Base-by-base conservation (phyloP, 768 basidiomycete genomes). In the Sporobolomyces roseus region DNA sequence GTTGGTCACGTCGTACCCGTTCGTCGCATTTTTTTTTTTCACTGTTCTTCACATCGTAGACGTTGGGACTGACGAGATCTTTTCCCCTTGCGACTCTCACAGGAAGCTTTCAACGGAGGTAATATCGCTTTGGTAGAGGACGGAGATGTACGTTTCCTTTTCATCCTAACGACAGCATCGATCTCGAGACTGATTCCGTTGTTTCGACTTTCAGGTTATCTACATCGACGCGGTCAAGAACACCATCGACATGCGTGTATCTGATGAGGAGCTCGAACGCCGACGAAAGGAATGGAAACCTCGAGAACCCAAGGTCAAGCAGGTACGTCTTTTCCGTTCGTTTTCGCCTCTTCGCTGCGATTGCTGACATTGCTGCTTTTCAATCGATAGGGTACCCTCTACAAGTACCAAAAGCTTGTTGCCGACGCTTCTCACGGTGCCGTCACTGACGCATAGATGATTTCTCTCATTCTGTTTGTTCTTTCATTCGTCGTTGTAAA, bases 1-100 rank as follows among this genome's bases (percentile, higher is more conserved):
- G 90, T 97, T 62, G 94, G 94, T 17, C 96, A 99, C 77, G 92
- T 98, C 74, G 91, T 93, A 1, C 94, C 94, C 38, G 93, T 97
- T 92, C 59, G 93, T 93, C 2, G 90, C 17, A 41, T 9, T 9
- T 9, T 9, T 35, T 91, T 12, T 93, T 97, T 76, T 91, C 90
- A 27, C 85, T 94, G 50, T 90, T 94, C 21, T 81, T 84, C 70
- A 93, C 78, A 92, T 91, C 25, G 92, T 3, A 0, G 4, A 10
- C 33, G 19, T 21, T 9, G 6, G 21, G 45, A 14, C 45, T 46
- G 45, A 46, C 23, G 13, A 13, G 6, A 7, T 48, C 12, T 8
- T 56, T 27, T n/a, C 9, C 38, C 17, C 38, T 17, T 9, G 10
- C 5, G 35, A 23, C 10, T 21, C 50, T 38, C 27, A 49, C 66